Evolutionary conservation across 495 filamentous ascomycete species (phyloP), one percentile per base, ranked within the genome.

Genomic region (Entonaema liquescens): DNA sequence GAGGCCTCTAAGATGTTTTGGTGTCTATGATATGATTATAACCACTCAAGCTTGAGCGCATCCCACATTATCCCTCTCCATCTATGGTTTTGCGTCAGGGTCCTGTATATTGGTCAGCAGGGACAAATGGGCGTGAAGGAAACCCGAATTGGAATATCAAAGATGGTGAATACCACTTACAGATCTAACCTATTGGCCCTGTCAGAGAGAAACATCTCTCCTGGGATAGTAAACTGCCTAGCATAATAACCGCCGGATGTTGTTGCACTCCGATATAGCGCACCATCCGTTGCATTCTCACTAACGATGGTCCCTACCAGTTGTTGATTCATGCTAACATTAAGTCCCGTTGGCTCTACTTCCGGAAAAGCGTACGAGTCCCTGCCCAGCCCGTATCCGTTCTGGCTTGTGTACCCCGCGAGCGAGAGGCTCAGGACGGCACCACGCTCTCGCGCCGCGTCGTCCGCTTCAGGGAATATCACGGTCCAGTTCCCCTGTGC

Each of bases 11-110:
- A 21, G 40, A 17, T 21, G 40, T 7, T 44, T 11, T 21, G 7
- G 38, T 42, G 17, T 47, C 0, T 47, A 47, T 17, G 8, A 47
- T 47, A 33, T 29, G 6, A 55, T 33, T 19, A 55, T 15, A 28
- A 3, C 28, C 28, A 33, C 26, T 33, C 52, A 19, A 55, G 28
- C 52, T 55, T 55, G 29, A 55, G 52, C 26, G 52, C 28, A 19
- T 55, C 52, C 52, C 52, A 55, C 28, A 31, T 29, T 55, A 55
- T 55, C 29, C 52, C 52, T 19, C 52, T 33, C 52, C 52, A 55
- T 13, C 52, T 55, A 29, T 55, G 52, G 29, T 55, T 33, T 55
- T 55, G 52, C 26, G 52, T 55, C 15, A 55, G 28, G 7, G 28
- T 54, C 26, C 50, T 54, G 8, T 5, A 5, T 9, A 26, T n/a